phyloP scores from a whole-genome alignment of 2,329 filamentous ascomycete species.

The Cytospora piceae region DNA sequence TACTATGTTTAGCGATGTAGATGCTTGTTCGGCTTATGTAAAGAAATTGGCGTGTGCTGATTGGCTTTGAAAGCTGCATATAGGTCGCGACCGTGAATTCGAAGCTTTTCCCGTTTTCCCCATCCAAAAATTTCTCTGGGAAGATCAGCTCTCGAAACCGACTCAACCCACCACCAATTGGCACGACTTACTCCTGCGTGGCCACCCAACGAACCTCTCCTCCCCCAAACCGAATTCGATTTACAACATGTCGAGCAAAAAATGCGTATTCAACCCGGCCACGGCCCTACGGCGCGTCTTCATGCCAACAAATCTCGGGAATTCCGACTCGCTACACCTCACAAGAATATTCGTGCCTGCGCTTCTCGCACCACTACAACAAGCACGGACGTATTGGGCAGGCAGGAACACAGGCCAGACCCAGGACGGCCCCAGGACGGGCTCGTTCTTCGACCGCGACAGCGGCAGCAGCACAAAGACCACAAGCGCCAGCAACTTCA shows the following conservation, averaged over 20 bases:
- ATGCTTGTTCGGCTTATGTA: slow-evolving; percentile 24
- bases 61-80: slow-evolving; percentile 21
- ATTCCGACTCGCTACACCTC: slow-evolving; percentile 24
- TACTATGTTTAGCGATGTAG: slow-evolving; percentile 12
- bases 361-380: slow-evolving; percentile 17
- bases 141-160: neutral
- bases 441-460: slow-evolving; percentile 18
- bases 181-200: neutral
- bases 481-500: neutral
- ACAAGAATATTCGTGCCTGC: slow-evolving; percentile 29
- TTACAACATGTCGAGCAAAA: slow-evolving; percentile 43
- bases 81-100: slow-evolving; percentile 23
- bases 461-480: neutral
- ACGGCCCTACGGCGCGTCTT: slow-evolving; percentile 53
- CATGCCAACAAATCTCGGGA: slow-evolving; percentile 41
- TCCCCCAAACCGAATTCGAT: too few relatives aligned
- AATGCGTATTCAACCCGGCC: slow-evolving; percentile 50
- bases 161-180: neutral
- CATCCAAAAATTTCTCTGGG: slow-evolving; percentile 15
- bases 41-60: neutral
- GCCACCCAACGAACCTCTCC: neutral
- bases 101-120: slow-evolving; percentile 16
- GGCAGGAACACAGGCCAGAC: neutral
- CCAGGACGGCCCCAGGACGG: neutral
- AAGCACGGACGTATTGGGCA: slow-evolving; percentile 19